These are phyloP conservation scores for Cinnamomum micranthum DNA, from an alignment of 164 flowering plant genomes.

Conservation along the genomic window DNA sequence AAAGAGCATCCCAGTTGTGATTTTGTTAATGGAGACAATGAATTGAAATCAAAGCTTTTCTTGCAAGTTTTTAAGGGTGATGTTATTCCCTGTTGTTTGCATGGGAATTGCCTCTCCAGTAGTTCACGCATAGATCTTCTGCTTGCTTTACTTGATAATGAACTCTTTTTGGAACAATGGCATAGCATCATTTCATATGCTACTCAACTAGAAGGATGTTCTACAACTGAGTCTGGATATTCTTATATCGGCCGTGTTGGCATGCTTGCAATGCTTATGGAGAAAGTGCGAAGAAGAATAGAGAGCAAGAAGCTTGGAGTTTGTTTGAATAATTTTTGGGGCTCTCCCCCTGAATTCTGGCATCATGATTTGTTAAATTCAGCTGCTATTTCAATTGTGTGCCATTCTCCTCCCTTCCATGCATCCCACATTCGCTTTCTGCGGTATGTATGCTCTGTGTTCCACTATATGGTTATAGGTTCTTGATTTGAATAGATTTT, in stretches of 20 bases:
- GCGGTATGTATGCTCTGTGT: constrained; percentile 43
- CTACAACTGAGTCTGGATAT: constrained; percentile 21
- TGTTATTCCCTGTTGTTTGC: constrained; percentile 83
- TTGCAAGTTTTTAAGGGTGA: constrained; percentile 49
- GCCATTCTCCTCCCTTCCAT: constrained; percentile 34
- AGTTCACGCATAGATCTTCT: constrained; percentile 66
- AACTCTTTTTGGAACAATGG: constrained; percentile 77
- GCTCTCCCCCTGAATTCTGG: constrained; percentile 39
- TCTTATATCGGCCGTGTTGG: constrained; percentile 26
- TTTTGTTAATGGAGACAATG: constrained; percentile 21
- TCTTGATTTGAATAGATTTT: background rate
- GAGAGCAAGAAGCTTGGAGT: constrained; percentile 20
- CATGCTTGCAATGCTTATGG: constrained; percentile 60
- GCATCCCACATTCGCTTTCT: constrained; percentile 45
- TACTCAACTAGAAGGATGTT: constrained; percentile 17
- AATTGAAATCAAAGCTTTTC: constrained; percentile 30
- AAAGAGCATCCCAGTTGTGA: constrained; percentile 9
- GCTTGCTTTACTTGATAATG: constrained; percentile 73
- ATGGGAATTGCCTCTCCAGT: constrained; percentile 31
- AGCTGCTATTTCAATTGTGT: constrained; percentile 46
- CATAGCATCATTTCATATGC: constrained; percentile 43
- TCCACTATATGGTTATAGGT: background rate
- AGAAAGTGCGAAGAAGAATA: constrained; percentile 52
- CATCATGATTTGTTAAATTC: constrained; percentile 71
- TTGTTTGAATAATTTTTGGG: constrained; percentile 14